These are phyloP conservation scores for Nakaseomyces sp. DNA, from an alignment of 1,139 yeast species.

Conservation along the genomic window DNA sequence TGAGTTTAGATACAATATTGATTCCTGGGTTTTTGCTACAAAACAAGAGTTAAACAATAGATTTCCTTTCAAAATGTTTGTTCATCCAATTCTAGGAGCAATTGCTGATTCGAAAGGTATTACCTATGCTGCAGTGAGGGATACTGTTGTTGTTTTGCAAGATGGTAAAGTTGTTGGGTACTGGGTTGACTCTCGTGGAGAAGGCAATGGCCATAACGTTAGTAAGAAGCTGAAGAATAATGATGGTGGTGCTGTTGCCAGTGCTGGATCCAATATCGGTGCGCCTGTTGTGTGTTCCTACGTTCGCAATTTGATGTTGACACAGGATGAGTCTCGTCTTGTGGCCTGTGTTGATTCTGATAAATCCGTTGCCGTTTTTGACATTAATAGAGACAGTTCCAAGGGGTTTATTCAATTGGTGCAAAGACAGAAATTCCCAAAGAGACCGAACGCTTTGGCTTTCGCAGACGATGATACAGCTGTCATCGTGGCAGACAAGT, in stretches of 20 bases:
- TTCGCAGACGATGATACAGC: conserved; percentile 43
- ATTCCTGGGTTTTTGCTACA: too few relatives aligned
- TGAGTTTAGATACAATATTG: too few relatives aligned
- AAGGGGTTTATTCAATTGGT: conserved; percentile 39
- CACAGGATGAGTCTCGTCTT: conserved; percentile 46
- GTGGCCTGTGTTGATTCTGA: conserved; percentile 75
- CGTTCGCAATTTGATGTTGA: conserved; percentile 51
- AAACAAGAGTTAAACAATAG: too few relatives aligned
- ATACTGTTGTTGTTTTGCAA: background rate
- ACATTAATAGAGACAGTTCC: conserved; percentile 30
- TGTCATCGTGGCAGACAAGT: conserved; percentile 83
- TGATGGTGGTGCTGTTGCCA: conserved; percentile 19
- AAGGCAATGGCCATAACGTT: conserved; percentile 14
- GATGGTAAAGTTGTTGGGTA: conserved; percentile 34
- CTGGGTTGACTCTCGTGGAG: conserved; percentile 46
- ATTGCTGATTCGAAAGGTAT: background rate
- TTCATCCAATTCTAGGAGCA: background rate
- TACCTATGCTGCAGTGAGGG: background rate
- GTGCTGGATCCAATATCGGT: conserved; percentile 29
- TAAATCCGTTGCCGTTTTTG: conserved; percentile 65
- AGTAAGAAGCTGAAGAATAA: conserved; percentile 33
- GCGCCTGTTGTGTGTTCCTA: conserved; percentile 59
- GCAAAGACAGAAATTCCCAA: conserved; percentile 74
- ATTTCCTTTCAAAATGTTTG: too few relatives aligned
- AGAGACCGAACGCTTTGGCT: conserved; percentile 81